Evolutionary conservation across 495 filamentous ascomycete species (phyloP), one percentile per base, ranked within the genome.

Genomic region (Clavariopsis aquatica): DNA sequence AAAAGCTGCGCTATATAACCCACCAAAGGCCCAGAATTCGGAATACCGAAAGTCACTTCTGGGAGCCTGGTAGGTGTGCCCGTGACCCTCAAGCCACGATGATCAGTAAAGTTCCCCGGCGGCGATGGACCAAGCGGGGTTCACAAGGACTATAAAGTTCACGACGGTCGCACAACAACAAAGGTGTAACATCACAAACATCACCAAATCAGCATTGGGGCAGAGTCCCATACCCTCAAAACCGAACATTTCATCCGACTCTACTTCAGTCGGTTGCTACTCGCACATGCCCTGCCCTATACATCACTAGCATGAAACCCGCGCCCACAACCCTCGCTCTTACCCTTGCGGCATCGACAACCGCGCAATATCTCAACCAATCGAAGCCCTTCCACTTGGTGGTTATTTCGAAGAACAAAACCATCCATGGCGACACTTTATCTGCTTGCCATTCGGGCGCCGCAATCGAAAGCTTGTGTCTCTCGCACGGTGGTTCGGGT

Each of bases 371-470:
- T 52, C 15, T 52, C 55, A 66, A 68, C 38, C 57, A 71, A 45
- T 76, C 75, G 22, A 74, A 73, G 63, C 71, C 73, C 49, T 78
- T 73, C 69, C 13, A 68, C 27, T 57, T 72, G 17, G 28, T 71
- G 28, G 46, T 73, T 29, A 27, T 65, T 26, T 72, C 76, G 9
- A 57, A 49, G 43, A 75, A 77, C 54, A 57, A 65, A 10, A 69
- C 72, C 9, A 38, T 76, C 41, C 66, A 78, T 60, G 75, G 73
- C 73, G 61, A 72, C 1, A 77, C 74, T 53, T 77, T 82, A 36
- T 45, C 45, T 5, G 71, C 83, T 29, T 86, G 84, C 73, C 84
- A 85, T 64, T 71, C 80, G 24, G 84, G 84, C 12, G 83, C 84
- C 36, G 82, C 78, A 19, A 82, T 80, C 27, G 78, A 84, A 62